Evolutionary conservation across 2,329 filamentous ascomycete genomes (phyloP).

Genomic region (Dothideomycetes sp.): DNA sequence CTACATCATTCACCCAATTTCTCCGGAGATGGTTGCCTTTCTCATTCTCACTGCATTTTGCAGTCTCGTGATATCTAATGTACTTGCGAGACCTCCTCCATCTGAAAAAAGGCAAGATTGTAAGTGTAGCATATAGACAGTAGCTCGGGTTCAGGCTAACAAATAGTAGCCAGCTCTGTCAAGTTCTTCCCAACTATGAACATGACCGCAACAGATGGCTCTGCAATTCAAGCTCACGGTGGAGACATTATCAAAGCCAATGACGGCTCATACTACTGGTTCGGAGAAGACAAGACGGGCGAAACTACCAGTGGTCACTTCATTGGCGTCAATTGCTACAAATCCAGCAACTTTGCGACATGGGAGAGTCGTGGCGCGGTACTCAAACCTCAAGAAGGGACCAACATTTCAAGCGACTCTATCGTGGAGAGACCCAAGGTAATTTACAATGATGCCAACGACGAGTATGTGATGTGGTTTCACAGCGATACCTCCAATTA

Average conservation of each 20-base stretch:
- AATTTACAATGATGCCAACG: conserved; percentile 53
- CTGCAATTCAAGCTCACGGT: conserved; percentile 56
- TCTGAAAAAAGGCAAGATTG: too few species aligned
- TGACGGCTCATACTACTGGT: conserved; percentile 50
- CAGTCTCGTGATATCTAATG: too few species aligned
- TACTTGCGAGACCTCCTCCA: too few species aligned
- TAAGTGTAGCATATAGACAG: too few species aligned
- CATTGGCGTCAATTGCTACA: conserved; percentile 58
- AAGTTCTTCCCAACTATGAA: conserved; percentile 13
- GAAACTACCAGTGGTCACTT: conserved; percentile 39
- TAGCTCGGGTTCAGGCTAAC: too few species aligned
- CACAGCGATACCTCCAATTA: conserved; percentile 55
- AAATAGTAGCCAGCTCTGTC: too few species aligned
- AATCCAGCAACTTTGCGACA: conserved; percentile 49
- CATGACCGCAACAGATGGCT: conserved; percentile 25
- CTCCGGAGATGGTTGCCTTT: too few species aligned
- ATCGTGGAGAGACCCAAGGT: conserved; percentile 60
- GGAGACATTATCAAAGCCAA: conserved; percentile 52
- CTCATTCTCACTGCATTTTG: too few species aligned
- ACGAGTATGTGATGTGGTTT: conserved; percentile 58
- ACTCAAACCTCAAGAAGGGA: conserved; percentile 36
- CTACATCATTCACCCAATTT: too few species aligned
- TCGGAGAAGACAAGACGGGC: conserved; percentile 60
- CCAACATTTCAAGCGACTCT: conserved; percentile 29
- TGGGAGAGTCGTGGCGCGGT: conserved; percentile 53